Conservation (phyloP, 2,329 filamentous ascomycete species). For the Chrysoporthe puriensis region DNA sequence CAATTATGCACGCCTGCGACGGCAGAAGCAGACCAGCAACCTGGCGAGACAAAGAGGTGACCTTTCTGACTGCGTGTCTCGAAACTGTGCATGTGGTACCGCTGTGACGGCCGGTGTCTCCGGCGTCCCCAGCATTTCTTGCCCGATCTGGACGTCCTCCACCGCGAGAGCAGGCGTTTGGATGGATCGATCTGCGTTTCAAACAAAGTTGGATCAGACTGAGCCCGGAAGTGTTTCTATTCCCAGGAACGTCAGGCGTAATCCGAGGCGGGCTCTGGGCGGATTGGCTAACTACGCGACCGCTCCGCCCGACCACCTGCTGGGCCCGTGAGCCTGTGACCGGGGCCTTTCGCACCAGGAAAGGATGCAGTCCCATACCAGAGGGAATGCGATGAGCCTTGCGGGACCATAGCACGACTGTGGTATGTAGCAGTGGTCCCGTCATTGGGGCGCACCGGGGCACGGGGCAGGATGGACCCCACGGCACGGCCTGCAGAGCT, state of each 20-base stretch:
- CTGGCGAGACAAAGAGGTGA: background rate
- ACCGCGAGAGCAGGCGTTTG: background rate
- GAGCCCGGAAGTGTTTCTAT: constrained; percentile 3
- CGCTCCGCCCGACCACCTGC: background rate
- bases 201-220: constrained; percentile 11
- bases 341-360: background rate
- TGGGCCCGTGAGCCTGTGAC: background rate
- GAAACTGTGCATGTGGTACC: constrained; percentile 18
- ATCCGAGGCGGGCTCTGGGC: background rate
- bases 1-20: no score
- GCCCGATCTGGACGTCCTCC: no score
- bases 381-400: background rate
- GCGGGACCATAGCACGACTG: background rate
- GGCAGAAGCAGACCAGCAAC: no score
- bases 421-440: background rate
- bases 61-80: constrained; percentile 12
- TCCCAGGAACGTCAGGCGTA: background rate
- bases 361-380: background rate
- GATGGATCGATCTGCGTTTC: constrained; percentile 14
- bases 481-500: no score
- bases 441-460: no score
- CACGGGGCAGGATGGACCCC: no score
- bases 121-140: background rate
- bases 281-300: background rate
- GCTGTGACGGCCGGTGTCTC: background rate